phyloP scores from a whole-genome alignment of 257 asterid genomes.

The Lycium ferocissimum region DNA sequence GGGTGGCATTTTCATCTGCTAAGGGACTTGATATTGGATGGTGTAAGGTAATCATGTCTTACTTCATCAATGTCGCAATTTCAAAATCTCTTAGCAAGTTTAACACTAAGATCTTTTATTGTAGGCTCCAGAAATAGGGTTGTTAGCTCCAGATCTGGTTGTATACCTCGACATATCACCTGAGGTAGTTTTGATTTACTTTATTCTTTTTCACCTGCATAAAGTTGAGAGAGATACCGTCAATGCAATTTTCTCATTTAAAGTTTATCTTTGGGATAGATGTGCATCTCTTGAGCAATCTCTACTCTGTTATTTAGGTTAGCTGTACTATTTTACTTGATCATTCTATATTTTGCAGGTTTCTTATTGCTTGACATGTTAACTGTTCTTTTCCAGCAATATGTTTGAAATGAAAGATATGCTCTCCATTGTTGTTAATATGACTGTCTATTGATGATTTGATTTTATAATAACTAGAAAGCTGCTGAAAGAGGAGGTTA shows the following conservation, averaged over 20 bases:
- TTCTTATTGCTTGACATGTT: background rate
- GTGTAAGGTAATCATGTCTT: constrained; percentile 69
- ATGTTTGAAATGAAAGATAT: background rate
- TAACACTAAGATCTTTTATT: constrained; percentile 19
- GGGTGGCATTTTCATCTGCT: constrained; percentile 94
- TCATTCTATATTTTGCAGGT: constrained; percentile 12
- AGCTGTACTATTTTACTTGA: background rate
- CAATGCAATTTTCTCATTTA: background rate
- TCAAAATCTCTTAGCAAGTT: constrained; percentile 14
- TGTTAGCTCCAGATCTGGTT: constrained; percentile 94
- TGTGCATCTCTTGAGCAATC: background rate
- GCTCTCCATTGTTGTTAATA: background rate
- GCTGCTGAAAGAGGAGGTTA: constrained; percentile 98
- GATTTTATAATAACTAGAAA: constrained; percentile 50
- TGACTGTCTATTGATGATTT: background rate
- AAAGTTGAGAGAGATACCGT: background rate
- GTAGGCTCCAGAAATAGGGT: constrained; percentile 91
- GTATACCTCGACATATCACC: constrained; percentile 90
- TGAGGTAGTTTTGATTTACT: constrained; percentile 58
- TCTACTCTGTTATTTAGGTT: constrained; percentile 19
- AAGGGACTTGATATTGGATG: constrained; percentile 87
- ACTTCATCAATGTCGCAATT: background rate
- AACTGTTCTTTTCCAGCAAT: background rate
- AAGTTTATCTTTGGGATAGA: background rate
- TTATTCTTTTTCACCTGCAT: background rate